Conservation (phyloP, 2,329 filamentous ascomycete genomes). For the Akanthomyces muscarius region DNA sequence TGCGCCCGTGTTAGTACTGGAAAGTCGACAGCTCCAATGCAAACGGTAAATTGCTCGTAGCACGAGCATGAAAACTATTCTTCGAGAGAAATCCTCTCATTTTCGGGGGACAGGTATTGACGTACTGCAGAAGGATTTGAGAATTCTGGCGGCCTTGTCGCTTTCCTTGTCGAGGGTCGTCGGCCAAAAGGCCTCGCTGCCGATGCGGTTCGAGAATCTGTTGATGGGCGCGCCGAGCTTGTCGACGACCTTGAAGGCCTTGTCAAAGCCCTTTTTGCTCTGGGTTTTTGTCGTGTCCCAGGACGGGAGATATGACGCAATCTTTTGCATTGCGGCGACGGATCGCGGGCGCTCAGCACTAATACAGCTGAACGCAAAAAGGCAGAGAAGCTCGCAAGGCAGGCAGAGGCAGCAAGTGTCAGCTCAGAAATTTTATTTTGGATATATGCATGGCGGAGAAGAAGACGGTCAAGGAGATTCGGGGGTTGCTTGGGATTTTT, state of each 20-base stretch:
- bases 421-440: neutral
- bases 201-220: slow-evolving; percentile 74
- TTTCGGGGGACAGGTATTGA: slow-evolving; percentile 11
- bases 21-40: neutral
- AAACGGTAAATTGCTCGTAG: no score
- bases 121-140: slow-evolving; percentile 81
- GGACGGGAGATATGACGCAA: slow-evolving; percentile 34
- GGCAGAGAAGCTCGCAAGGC: neutral
- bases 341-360: no score
- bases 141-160: slow-evolving; percentile 82
- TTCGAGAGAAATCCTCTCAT: no score
- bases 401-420: neutral
- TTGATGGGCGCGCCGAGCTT: slow-evolving; percentile 71
- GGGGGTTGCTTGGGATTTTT: neutral
- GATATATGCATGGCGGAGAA: neutral
- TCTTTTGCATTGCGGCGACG: slow-evolving; percentile 32
- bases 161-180: slow-evolving; percentile 83
- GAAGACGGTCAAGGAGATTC: neutral
- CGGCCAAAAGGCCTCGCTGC: slow-evolving; percentile 81
- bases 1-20: neutral
- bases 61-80: no score
- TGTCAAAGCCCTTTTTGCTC: slow-evolving; percentile 68
- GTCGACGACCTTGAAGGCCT: slow-evolving; percentile 54
- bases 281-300: slow-evolving; percentile 53
- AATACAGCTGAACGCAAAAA: no score